Evolutionary conservation across 176 grass and related monocot genomes (phyloP), one percentile per base, ranked within the genome.

Genomic region (Lolium multiflorum): DNA sequence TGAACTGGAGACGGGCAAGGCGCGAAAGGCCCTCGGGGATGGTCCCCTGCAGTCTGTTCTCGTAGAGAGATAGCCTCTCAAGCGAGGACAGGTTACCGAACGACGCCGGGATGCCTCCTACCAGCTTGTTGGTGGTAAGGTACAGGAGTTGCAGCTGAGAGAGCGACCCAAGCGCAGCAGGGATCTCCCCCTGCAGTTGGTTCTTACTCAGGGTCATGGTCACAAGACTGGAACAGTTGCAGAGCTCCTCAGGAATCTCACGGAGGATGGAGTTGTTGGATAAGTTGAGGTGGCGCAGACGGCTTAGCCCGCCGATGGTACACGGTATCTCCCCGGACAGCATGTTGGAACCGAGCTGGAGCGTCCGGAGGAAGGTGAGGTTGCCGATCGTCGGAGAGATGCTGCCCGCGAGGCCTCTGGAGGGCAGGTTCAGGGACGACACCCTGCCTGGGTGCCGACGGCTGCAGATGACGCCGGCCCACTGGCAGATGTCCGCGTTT

Each of bases 151-250:
- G 43, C 8, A 90, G 52, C n/a, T 17, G 78, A 38, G 28, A 61
- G 1, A 76, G 13, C 3, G 15, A 21, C 1, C 88, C 88, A 9
- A 86, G 54, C 5, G 9, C 77, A 17, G 10, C 21, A 41, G 78
- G 88, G 1, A 82, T 55, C 20, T 9, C 4, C 0, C 78, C 78
- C 3, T 0, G 28, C 0, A 86, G 28, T 5, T 26, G 0, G 3
- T 88, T 88, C 2, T 1, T 13, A 1, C 0, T 39, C 4, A 83
- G 11, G 8, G 0, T 24, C 12, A 88, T 17, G 43, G 0, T 2
- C 50, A 50, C 51, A 7, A 88, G 80, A 62, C 50, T 83, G 51
- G 80, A 88, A 4, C 87, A 88, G 63, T 88, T 88, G 11, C 62
- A 13, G 3, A 88, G 18, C 9, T 38, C 63, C 55, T 0, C 4